A percentile compares a stretch with the other conserved stretches of the same genome.
These are phyloP conservation scores for Thelonectria olida DNA, from an alignment of 2,329 filamentous ascomycete species.

Conservation along the genomic window DNA sequence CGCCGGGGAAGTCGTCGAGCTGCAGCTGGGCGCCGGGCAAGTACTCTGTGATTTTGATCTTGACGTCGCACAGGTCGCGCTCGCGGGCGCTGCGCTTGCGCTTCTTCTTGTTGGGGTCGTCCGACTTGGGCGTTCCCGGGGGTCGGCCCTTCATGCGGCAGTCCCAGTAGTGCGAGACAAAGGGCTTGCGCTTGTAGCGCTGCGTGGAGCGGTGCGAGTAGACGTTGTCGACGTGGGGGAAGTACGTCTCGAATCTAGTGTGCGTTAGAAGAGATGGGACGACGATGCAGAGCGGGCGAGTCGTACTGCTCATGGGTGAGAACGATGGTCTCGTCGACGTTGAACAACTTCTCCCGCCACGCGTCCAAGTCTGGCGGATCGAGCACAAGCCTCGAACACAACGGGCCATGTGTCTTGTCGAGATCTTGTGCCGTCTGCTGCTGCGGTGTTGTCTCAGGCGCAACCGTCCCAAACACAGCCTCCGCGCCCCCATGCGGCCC, in stretches of 20 bases:
- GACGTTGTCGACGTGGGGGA: conserved; percentile 84
- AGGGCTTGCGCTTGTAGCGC: conserved; percentile 82
- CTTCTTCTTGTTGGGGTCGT: conserved; percentile 84
- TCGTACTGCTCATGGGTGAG: conserved; percentile 78
- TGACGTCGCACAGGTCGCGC: conserved; percentile 84
- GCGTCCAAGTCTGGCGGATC: conserved; percentile 73
- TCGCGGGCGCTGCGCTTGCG: conserved; percentile 79
- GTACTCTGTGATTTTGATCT: conserved; percentile 87
- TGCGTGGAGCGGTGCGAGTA: conserved; percentile 87
- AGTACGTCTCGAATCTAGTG: conserved; percentile 78
- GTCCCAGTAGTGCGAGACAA: conserved; percentile 86
- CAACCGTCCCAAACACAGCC: conserved; percentile 10
- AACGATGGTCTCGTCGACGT: conserved; percentile 77
- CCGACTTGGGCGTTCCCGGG: conserved; percentile 80
- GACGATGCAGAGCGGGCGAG: neutral
- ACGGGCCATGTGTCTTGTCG: conserved; percentile 57
- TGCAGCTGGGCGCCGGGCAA: conserved; percentile 63
- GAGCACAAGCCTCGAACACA: conserved; percentile 65
- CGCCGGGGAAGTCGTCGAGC: conserved; percentile 24
- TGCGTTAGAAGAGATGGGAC: neutral
- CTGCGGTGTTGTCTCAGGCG: neutral
- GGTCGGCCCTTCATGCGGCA: conserved; percentile 83
- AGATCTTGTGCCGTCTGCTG: conserved; percentile 3
- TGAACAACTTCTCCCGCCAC: conserved; percentile 79
- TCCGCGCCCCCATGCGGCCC: conserved; percentile 11